Percentiles rank a stretch among this genome's conserved stretches.
Conservation (phyloP, 2,329 filamentous ascomycete genomes). For the Diaporthe capsici region DNA sequence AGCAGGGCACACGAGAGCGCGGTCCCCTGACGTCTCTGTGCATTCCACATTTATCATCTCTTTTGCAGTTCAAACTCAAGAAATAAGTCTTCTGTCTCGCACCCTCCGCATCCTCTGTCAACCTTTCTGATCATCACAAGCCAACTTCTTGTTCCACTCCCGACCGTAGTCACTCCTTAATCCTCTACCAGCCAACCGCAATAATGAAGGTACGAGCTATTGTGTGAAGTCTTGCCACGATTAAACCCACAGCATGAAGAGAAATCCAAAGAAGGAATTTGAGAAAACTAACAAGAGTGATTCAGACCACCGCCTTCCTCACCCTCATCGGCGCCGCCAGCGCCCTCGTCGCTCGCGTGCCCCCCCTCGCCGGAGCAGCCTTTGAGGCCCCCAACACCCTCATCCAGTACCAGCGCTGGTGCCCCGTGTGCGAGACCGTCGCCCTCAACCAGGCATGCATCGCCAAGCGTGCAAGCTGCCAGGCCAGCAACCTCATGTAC, state of each 20-base stretch:
- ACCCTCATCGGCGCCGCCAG: constrained; percentile 40
- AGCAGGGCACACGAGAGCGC: not conserved
- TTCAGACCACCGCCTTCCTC: constrained; percentile 37
- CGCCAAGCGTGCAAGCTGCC: constrained; percentile 33
- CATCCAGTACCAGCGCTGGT: constrained; percentile 41
- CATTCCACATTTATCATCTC: constrained; percentile 20
- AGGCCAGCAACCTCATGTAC: constrained; percentile 36
- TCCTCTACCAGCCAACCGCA: not conserved
- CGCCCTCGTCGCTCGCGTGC: constrained; percentile 37
- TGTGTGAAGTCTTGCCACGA: not conserved
- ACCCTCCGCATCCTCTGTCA: constrained; percentile 6
- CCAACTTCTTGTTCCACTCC: not conserved
- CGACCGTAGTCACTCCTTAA: constrained; percentile 29
- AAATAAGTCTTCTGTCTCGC: constrained; percentile 24
- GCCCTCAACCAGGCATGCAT: constrained; percentile 38
- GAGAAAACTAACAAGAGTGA: not conserved
- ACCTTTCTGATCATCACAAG: not conserved
- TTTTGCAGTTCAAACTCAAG: not conserved
- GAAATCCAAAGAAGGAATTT: not conserved
- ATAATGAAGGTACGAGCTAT: constrained; percentile 35
- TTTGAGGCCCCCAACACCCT: constrained; percentile 30
- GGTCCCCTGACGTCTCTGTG: constrained; percentile 3
- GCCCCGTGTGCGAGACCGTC: constrained; percentile 41
- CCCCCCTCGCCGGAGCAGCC: not conserved
- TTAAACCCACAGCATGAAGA: not conserved